Base-by-base conservation (phyloP, 2,329 filamentous ascomycete genomes). In the Fusarium sp. region DNA sequence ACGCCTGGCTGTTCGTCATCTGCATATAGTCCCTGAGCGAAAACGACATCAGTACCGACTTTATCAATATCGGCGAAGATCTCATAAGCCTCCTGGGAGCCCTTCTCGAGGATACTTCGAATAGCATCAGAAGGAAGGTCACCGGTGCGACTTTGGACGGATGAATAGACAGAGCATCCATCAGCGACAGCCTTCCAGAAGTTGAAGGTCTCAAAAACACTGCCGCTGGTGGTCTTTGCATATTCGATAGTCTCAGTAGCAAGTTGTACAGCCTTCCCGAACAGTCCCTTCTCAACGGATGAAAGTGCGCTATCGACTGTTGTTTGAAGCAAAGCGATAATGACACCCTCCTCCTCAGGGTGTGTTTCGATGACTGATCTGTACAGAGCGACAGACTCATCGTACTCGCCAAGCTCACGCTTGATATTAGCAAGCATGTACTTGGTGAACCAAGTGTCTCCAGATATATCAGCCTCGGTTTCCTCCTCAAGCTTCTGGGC, bases 341-440 rank as follows among this genome's bases (percentile, higher is more conserved):
- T 87, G 4, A 98, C 93, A 2, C 96, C 96, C 74, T 95, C 92
- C 76, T 99, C 96, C 20, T 84, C 82, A 0, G 90, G 87, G 18
- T 90, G 89, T 12, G 85, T 83, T 23, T 83, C 80, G 47, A 97
- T 84, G 9, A 98, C 93, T 12, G 86, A 82, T 71, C 88, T 86
- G 74, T 98, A 97, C 8, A 93, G 87, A 28, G 82, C 78, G 61
- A 97, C 92, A 1, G 96, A 92, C 56, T 92, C 89, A 62, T 97
- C 92, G 72, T 91, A 97, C 41, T 97, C 91, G n/a, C 93, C 94
- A 47, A 98, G 85, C 76, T 98, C 95, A 55, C 94, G 89, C 78
- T 94, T 93, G 56, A 99, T 92, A 74, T 99, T 98, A 40, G 93
- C 94, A 63, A 98, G 87, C 91, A 99, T 97, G 78, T 97, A 97